phyloP scores from a whole-genome alignment of 306 rosid genomes.

The Cajanus cajan region DNA sequence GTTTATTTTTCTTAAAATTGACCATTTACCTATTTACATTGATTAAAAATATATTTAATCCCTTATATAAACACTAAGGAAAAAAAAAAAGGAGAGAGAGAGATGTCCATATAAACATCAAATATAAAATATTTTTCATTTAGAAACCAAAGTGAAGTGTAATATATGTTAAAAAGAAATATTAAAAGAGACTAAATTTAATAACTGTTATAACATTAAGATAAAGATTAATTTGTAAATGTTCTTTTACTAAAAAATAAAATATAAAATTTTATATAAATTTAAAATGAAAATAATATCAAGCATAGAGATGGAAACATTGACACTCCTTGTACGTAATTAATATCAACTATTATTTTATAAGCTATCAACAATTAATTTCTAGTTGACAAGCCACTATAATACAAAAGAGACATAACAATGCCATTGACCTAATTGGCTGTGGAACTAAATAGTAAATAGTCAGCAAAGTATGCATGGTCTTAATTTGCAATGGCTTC shows the following conservation, averaged over 20 bases:
- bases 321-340: neutral
- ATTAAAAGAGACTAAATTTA: neutral
- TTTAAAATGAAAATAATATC: neutral
- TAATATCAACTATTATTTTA: neutral
- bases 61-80: no score
- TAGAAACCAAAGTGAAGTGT: neutral
- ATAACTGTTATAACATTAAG: neutral
- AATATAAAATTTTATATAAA: neutral
- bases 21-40: no score
- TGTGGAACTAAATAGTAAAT: neutral
- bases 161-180: neutral
- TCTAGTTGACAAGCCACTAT: constrained; percentile 26
- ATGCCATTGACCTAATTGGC: neutral
- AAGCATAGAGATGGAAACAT: neutral
- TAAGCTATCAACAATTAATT: neutral
- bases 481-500: neutral
- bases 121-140: neutral
- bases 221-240: neutral
- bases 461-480: constrained; percentile 8
- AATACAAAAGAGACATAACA: constrained; percentile 17
- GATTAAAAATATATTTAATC: no score
- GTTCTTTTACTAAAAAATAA: neutral
- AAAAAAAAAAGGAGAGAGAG: no score
- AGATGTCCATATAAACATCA: neutral
- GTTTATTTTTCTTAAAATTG: no score